These are phyloP conservation scores for Penicillium chermesinum DNA, from an alignment of 495 filamentous ascomycete species.

Conservation along the genomic window DNA sequence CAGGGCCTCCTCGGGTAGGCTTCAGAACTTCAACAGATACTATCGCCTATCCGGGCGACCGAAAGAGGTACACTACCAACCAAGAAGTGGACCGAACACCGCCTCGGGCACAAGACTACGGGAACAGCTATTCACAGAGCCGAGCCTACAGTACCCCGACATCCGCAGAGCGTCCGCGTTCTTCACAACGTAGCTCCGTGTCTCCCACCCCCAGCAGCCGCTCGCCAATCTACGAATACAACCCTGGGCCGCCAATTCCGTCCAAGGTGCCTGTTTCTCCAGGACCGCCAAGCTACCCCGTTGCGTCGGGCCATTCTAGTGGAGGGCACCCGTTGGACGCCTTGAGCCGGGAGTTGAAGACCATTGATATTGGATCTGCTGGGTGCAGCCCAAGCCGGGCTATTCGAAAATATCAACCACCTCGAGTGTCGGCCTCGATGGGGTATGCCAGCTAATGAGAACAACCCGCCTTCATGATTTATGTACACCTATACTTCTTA, in stretches of 20 bases:
- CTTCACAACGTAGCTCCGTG: conserved; percentile 24
- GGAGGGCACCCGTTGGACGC: conserved; percentile 46
- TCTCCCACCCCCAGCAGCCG: conserved; percentile 31
- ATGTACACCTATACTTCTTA: conserved; percentile 16
- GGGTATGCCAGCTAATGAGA: conserved; percentile 30
- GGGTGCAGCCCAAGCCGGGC: conserved; percentile 30
- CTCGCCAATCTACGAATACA: conserved; percentile 31
- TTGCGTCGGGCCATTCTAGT: conserved; percentile 24
- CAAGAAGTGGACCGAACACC: conserved; percentile 20
- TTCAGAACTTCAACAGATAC: conserved; percentile 15
- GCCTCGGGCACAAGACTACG: conserved; percentile 12
- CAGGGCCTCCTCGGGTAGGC: conserved; percentile 19
- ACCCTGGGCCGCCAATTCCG: conserved; percentile 59
- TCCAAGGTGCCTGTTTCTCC: conserved; percentile 64
- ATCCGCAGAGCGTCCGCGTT: conserved; percentile 20
- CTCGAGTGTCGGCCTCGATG: conserved; percentile 20
- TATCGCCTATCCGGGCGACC: conserved; percentile 11
- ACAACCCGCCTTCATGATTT: conserved; percentile 10
- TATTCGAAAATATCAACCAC: conserved; percentile 22
- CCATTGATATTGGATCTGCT: conserved; percentile 70
- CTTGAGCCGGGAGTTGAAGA: conserved; percentile 72
- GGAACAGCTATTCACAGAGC: conserved; percentile 16
- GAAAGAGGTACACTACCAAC: conserved; percentile 13
- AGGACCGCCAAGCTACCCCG: conserved; percentile 23
- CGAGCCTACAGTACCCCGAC: conserved; percentile 24